Base-by-base conservation (phyloP, 2,329 filamentous ascomycete species). In the Fusarium incarnatum region DNA sequence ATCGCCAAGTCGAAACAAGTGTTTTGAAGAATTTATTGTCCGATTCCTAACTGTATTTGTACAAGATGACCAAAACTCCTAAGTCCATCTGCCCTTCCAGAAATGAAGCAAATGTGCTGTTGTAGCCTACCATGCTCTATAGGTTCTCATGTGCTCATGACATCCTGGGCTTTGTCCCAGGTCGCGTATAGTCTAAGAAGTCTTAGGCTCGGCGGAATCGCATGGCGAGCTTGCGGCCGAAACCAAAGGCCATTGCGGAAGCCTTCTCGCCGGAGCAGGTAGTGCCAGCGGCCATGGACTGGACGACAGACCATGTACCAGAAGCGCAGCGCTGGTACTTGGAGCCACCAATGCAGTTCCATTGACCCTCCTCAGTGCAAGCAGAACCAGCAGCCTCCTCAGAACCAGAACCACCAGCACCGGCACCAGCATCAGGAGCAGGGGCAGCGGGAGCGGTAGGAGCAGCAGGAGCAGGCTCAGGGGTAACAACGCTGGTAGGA, bases 241-340 rank as follows among this genome's bases (percentile, higher is more conserved):
- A 62, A 56, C 56, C 66, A 53, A 56, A 56, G 30, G 69, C 68
- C 44, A 81, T 75, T 20, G 68, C 56, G 22, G 75, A 68, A 22
- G 60, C 63, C 37, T 73, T 63, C 54, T 77, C 78, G 23, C 75
- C 68, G 59, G 76, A 68, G 78, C 88, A 91, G 28, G 79, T 78
- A 16, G 86, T 89, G 40, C 88, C 88, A 2, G 80, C 68, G 3
- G 88, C 84, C 82, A 90, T 83, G 37, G 78, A 72, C 62, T 85
- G 81, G 41, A 81, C 66, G 8, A 71, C 74, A 20, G 85, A 83
- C 88, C 88, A 91, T 56, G 77, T 71, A 8, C 88, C 88, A 16
- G 82, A 85, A n/a, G 87, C 88, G 71, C 88, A 91, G 59, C 87
- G 87, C 79, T 90, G 88, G 82, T 88, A 91, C 52, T 83, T 81